Percentiles rank a stretch among this genome's conserved stretches.
Evolutionary conservation across 345 rosid species (phyloP).

Genomic region (Angophora floribunda): DNA sequence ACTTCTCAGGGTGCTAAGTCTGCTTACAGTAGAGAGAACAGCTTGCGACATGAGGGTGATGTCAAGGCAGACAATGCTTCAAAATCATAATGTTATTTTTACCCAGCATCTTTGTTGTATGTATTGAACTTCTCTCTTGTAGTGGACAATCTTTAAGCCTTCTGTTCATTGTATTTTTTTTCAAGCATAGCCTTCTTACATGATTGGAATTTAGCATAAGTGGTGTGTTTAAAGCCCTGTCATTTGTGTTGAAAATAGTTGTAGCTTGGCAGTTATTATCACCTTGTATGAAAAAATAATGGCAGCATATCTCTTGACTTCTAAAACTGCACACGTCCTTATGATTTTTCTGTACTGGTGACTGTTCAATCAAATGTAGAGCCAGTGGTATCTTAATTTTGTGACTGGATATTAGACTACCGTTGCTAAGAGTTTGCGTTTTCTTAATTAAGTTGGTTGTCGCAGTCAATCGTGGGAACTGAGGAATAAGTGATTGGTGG

Average conservation of each 20-base stretch:
- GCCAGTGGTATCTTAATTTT: neutral
- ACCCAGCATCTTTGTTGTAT: neutral
- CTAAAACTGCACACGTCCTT: neutral
- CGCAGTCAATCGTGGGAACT: neutral
- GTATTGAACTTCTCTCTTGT: neutral
- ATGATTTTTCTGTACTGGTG: neutral
- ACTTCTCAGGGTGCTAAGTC: slow-evolving; percentile 66
- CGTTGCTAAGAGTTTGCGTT: neutral
- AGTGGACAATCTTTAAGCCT: neutral
- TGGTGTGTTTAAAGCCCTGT: neutral
- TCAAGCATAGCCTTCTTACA: neutral
- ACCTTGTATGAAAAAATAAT: neutral
- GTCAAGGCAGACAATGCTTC: slow-evolving; percentile 2
- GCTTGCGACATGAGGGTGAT: slow-evolving; percentile 58
- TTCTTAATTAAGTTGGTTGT: neutral
- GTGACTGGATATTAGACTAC: neutral
- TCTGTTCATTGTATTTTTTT: neutral
- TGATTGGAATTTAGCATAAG: neutral
- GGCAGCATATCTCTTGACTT: neutral
- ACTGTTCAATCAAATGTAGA: neutral
- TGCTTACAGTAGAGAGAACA: slow-evolving; percentile 65
- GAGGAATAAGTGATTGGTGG: neutral
- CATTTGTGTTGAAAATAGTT: neutral
- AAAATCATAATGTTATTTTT: slow-evolving; percentile 10
- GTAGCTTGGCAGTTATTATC: neutral